Conservation (phyloP, 495 filamentous ascomycete genomes). For the Hapsidospora chrysogenum region DNA sequence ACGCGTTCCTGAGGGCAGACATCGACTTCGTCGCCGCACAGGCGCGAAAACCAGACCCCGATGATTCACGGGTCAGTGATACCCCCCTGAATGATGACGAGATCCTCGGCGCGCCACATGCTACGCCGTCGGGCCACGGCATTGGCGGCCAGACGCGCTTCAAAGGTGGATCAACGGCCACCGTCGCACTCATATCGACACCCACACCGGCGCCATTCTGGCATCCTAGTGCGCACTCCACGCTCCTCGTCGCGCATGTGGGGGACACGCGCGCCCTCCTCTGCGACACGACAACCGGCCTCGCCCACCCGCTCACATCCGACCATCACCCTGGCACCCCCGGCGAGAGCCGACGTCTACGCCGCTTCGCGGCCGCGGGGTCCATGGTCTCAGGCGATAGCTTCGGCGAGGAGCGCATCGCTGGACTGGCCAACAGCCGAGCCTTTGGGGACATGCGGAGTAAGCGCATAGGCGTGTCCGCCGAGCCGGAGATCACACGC, state of each 20-base stretch:
- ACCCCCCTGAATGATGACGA: conserved; percentile 65
- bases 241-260: conserved; percentile 75
- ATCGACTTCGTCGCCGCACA: conserved; percentile 84
- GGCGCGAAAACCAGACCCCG: conserved; percentile 51
- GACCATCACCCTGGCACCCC: conserved; percentile 87
- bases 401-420: conserved; percentile 93
- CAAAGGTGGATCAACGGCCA: conserved; percentile 82
- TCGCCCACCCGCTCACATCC: conserved; percentile 61
- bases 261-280: conserved; percentile 85
- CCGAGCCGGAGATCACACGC: conserved; percentile 72
- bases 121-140: conserved; percentile 30
- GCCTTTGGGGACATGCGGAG: conserved; percentile 82
- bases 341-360: conserved; percentile 61
- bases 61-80: conserved; percentile 50
- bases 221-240: conserved; percentile 73
- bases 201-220: conserved; percentile 85
- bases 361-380: conserved; percentile 52
- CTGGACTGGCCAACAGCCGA: conserved; percentile 82
- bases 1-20: conserved; percentile 84
- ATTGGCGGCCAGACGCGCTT: conserved; percentile 64
- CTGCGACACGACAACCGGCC: conserved; percentile 62
- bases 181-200: conserved; percentile 76
- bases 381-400: conserved; percentile 77
- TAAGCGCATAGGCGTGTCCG: conserved; percentile 84
- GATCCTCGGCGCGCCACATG: conserved; percentile 48